These are phyloP conservation scores for Marsdenia floribunda DNA, from an alignment of 257 asterid genomes.

Conservation along the genomic window DNA sequence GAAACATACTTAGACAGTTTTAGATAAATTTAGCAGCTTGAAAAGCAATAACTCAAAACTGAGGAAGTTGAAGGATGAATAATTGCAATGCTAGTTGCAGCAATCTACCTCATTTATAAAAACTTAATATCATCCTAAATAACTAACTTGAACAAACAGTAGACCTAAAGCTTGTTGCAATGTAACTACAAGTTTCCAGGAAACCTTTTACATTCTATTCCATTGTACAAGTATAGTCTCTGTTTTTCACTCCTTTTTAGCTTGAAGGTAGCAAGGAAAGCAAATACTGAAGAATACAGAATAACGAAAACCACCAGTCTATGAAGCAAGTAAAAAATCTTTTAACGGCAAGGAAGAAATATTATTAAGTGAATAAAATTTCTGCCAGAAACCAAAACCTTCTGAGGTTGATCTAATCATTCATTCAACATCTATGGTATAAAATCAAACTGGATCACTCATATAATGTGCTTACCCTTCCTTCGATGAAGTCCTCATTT, in stretches of 20 bases:
- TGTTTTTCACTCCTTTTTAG: not conserved
- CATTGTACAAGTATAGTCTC: not conserved
- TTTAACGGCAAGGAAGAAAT: not conserved
- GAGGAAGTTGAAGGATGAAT: not conserved
- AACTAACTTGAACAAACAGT: not conserved
- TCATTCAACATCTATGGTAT: not conserved
- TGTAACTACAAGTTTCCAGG: not conserved
- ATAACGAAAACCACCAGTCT: not conserved
- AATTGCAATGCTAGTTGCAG: not conserved
- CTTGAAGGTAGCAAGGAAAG: not conserved
- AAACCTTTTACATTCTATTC: not conserved
- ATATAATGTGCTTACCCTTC: slow-evolving; percentile 60
- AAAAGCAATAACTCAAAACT: not conserved
- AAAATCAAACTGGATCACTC: not conserved
- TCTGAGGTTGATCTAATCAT: not conserved
- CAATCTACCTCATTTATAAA: not conserved
- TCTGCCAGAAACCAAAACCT: not conserved
- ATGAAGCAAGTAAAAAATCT: not conserved
- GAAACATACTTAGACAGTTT: not conserved
- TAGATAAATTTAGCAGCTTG: not conserved
- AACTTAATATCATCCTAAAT: not conserved
- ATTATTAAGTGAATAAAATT: slow-evolving; percentile 1
- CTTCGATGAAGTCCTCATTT: slow-evolving; percentile 93
- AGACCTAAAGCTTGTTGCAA: not conserved
- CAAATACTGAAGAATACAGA: not conserved